Percentiles rank a stretch among this genome's conserved stretches.
phyloP scores from a whole-genome alignment of 257 asterid genomes.

The Osmanthus fragrans region DNA sequence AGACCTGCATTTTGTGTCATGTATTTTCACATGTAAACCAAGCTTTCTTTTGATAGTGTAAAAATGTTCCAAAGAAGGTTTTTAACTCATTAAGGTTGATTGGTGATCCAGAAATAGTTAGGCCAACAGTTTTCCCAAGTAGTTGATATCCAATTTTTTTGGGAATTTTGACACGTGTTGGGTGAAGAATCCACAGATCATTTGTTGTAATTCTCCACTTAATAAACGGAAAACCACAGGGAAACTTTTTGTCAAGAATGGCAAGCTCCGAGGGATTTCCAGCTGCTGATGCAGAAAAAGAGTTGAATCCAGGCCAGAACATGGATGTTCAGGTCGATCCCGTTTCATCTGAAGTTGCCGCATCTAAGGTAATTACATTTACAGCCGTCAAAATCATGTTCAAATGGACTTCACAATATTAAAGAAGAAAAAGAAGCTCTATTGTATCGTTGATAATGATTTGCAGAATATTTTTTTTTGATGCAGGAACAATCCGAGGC shows the following conservation, averaged over 20 bases:
- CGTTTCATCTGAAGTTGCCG: constrained; percentile 49
- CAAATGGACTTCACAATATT: background rate
- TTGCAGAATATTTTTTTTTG: background rate
- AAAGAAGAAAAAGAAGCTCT: background rate
- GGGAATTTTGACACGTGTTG: constrained; percentile 40
- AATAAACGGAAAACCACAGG: background rate
- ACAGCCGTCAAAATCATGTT: background rate
- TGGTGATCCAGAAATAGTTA: background rate
- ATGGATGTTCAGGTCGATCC: constrained; percentile 59
- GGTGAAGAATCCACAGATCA: constrained; percentile 14
- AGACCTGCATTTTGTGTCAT: constrained; percentile 14
- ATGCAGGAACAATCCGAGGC: constrained; percentile 45
- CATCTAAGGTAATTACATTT: constrained; percentile 29
- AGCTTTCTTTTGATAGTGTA: background rate
- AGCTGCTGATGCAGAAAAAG: constrained; percentile 52
- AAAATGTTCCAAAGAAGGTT: background rate
- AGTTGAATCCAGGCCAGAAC: constrained; percentile 55
- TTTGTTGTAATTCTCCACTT: too few relatives aligned
- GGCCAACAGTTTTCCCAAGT: constrained; percentile 16
- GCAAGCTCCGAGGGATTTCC: constrained; percentile 54
- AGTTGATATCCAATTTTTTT: constrained; percentile 53
- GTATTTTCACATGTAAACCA: background rate
- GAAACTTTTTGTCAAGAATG: constrained; percentile 34
- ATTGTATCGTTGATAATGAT: background rate
- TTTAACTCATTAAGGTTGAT: background rate